Percentiles rank a stretch among this genome's conserved stretches.
Evolutionary conservation across 306 rosid genomes (phyloP).

Genomic region (Rosa multiflora): DNA sequence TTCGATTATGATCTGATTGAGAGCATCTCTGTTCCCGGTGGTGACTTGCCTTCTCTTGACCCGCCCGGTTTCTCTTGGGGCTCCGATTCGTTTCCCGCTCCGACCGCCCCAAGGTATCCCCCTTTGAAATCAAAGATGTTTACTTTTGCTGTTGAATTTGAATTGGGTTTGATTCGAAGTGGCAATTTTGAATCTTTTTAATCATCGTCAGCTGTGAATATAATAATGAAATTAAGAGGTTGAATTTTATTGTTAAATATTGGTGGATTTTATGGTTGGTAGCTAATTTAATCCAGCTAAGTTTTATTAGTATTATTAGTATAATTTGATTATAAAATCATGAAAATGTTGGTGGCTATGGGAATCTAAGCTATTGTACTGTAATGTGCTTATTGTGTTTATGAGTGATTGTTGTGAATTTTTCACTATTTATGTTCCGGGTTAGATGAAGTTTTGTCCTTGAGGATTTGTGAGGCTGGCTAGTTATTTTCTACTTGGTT

Average conservation of each 20-base stretch:
- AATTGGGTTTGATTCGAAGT: slow-evolving; percentile 11
- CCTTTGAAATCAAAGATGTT: not conserved
- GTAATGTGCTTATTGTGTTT: not conserved
- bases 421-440: not conserved
- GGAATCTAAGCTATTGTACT: not conserved
- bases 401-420: not conserved
- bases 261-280: not conserved
- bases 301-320: not conserved
- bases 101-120: slow-evolving; percentile 32
- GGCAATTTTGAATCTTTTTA: not conserved
- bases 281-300: not conserved
- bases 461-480: not conserved
- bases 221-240: not conserved
- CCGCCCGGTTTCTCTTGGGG: slow-evolving; percentile 55
- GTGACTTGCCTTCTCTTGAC: slow-evolving; percentile 40
- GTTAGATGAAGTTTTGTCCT: not conserved
- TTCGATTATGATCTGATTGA: slow-evolving; percentile 59
- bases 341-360: not conserved
- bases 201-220: not conserved
- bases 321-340: not conserved
- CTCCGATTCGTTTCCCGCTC: slow-evolving; percentile 33
- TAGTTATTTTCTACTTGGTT: too few species aligned
- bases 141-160: not conserved
- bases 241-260: not conserved
- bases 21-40: slow-evolving; percentile 46